These are phyloP conservation scores for Arxiozyma slooffiae DNA, from an alignment of 1,139 yeast species.

Conservation along the genomic window DNA sequence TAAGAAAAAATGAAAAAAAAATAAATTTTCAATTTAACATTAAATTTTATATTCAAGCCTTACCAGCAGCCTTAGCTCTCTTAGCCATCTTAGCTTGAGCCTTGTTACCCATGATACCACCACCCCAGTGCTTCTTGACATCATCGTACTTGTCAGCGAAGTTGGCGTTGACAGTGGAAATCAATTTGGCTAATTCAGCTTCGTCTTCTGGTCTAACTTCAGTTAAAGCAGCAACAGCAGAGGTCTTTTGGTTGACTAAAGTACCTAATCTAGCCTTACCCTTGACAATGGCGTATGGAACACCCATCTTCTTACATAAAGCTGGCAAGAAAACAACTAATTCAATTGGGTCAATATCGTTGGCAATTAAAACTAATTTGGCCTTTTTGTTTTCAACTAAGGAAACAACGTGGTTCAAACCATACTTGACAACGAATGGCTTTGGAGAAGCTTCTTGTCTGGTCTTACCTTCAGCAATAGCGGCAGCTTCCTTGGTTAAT, in stretches of 20 bases:
- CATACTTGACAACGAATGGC: constrained; percentile 93
- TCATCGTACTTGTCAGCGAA: constrained; percentile 89
- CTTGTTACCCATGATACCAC: constrained; percentile 95
- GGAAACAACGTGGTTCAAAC: constrained; percentile 96
- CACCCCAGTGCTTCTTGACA: constrained; percentile 98
- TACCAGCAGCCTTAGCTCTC: constrained; percentile 42
- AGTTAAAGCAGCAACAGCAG: constrained; percentile 93
- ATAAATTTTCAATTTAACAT: not conserved
- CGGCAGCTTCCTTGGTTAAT: constrained; percentile 97
- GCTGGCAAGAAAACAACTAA: constrained; percentile 95
- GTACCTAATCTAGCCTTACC: constrained; percentile 99
- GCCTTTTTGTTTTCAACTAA: constrained; percentile 97
- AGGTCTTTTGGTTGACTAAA: constrained; percentile 92
- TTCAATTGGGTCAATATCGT: constrained; percentile 98
- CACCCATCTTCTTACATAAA: constrained; percentile 98
- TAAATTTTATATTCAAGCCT: constrained; percentile 17
- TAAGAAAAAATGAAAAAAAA: not conserved
- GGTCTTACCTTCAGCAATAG: constrained; percentile 94
- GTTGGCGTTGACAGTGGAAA: constrained; percentile 88
- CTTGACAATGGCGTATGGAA: constrained; percentile 96
- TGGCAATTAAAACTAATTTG: constrained; percentile 89
- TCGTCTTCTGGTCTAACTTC: constrained; percentile 91
- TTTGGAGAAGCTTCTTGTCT: constrained; percentile 92
- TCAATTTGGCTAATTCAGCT: constrained; percentile 83
- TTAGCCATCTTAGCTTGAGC: constrained; percentile 65